Evolutionary conservation across 208 protist species (phyloP), one percentile per base, ranked within the genome.

Genomic region (Trypanosoma grayi): DNA sequence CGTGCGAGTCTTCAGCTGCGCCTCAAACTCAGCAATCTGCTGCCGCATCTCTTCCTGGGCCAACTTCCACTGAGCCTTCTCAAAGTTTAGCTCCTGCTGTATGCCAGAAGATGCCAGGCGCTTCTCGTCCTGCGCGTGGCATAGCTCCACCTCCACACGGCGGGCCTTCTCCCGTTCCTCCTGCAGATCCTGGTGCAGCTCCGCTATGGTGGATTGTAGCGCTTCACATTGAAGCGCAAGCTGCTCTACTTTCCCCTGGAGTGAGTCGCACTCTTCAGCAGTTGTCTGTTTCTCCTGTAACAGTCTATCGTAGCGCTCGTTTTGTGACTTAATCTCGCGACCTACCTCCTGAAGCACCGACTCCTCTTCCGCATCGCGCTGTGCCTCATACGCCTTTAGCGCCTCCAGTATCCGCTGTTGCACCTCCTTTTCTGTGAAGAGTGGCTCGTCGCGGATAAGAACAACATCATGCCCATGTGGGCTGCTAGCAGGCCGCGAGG

Each of bases 311-410:
- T 85, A 81, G 0, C 71, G 66, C 4, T 46, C 27, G 10, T 75
- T 75, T 57, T 87, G 81, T 44, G 62, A 52, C 59, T 83, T 80
- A 36, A 93, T 83, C 65, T 93, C 86, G 22, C 31, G 60, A n/a
- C 67, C 73, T 16, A 93, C 76, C 43, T 85, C 68, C 57, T 79
- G 65, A 18, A 93, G 73, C 34, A 89, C 73, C 10, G 64, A 68
- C 40, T 82, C 78, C 62, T 93, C 86, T 59, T 90, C 86, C 7
- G 73, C 72, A 65, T 93, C 82, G 10, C 86, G 71, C 56, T 65
- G 53, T 47, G 71, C 66, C 37, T 90, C 80, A 45, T 92, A 92
- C 16, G 66, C 65, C 20, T 65, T 70, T 6, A 92, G 66, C 13
- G 77, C 69, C 30, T 55, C 69, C 10, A 45, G 10, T 18, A 90